Base-by-base conservation (phyloP, 1,139 yeast species). In the Hansenula sp. region DNA sequence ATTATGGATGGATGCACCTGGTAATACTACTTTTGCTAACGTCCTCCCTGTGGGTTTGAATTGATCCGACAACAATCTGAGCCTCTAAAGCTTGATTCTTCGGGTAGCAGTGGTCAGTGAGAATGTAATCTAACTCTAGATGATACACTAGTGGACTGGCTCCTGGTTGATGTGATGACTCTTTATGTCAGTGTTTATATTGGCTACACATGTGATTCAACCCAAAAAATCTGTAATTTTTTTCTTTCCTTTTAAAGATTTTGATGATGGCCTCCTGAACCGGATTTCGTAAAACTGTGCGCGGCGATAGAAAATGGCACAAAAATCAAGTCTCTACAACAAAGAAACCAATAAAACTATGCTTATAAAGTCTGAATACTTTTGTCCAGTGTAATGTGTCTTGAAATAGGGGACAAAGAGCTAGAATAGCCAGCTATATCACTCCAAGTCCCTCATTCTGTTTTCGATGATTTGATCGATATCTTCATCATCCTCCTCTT, bases 381-480 rank as follows among this genome's bases (percentile, higher is more conserved):
- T n/a, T n/a, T n/a, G n/a, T n/a, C n/a, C n/a, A n/a, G 13, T 12
- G n/a, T 7, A 25, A 25, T 25, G 27, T n/a, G 13, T 10, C 10
- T 25, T 12, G 10, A 25, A 13, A n/a, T n/a, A n/a, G n/a, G n/a
- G n/a, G n/a, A n/a, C n/a, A n/a, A n/a, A n/a, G n/a, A n/a, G n/a
- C 8, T 3, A 3, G 4, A 32, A 12, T 24, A 32, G 34, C 35
- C 35, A 22, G 34, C 34, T 17, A 32, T 17, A 29, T 19, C 27
- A 62, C 40, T 65, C 71, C 17, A 71, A 45, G 33, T 66, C 68
- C 38, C 63, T 66, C 62, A 79, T 61, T 49, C 90, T 66, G 38
- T 72, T 66, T 34, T 73, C 71, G 24, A 83, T 70, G 36, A 82
- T 79, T 16, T 75, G 79, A 41, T 79, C 81, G 19, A 81, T 71